Conservation (phyloP, 192 early-diverging fungal species). For the Lobosporangium transversale region DNA sequence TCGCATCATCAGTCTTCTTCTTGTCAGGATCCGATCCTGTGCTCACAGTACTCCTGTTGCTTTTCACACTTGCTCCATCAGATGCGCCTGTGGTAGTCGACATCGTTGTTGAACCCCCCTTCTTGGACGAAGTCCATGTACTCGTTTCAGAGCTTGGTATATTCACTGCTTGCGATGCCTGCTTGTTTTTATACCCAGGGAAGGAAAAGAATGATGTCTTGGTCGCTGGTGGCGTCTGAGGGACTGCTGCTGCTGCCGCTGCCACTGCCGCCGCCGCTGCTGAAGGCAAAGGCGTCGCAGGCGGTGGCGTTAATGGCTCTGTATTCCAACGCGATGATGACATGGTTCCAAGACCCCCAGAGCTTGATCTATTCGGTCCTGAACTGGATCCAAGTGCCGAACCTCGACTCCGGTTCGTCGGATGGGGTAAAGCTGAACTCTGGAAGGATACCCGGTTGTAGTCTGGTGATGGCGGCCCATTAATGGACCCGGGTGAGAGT, state of each 20-base stretch:
- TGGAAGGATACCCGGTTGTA: constrained; percentile 30
- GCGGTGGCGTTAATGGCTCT: constrained; percentile 46
- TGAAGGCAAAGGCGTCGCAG: constrained; percentile 29
- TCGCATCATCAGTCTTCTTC: constrained; percentile 23
- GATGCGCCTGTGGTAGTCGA: constrained; percentile 1
- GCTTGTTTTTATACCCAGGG: constrained; percentile 31
- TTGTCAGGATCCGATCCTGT: constrained; percentile 25
- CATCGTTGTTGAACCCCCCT: constrained; percentile 9
- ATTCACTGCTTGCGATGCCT: constrained; percentile 6
- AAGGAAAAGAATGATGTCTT: constrained; percentile 50
- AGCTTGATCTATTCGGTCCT: no score
- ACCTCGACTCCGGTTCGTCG: constrained; percentile 15
- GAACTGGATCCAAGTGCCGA: constrained; percentile 18
- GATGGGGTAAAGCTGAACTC: constrained; percentile 18
- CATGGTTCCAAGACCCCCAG: no score
- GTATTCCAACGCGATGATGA: constrained; percentile 42
- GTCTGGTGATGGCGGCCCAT: constrained; percentile 26
- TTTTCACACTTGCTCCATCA: constrained; percentile 31
- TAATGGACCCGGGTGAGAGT: constrained; percentile 22
- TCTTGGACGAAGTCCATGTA: constrained; percentile 11
- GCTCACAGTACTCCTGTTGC: constrained; percentile 33
- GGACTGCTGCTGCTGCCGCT: constrained; percentile 5
- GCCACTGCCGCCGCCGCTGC: no score
- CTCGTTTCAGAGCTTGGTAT: constrained; percentile 32
- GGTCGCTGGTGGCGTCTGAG: constrained; percentile 11